Evolutionary conservation across 148 eudicot genomes (phyloP), one percentile per base, ranked within the genome.

Genomic region (Spergularia bocconei): DNA sequence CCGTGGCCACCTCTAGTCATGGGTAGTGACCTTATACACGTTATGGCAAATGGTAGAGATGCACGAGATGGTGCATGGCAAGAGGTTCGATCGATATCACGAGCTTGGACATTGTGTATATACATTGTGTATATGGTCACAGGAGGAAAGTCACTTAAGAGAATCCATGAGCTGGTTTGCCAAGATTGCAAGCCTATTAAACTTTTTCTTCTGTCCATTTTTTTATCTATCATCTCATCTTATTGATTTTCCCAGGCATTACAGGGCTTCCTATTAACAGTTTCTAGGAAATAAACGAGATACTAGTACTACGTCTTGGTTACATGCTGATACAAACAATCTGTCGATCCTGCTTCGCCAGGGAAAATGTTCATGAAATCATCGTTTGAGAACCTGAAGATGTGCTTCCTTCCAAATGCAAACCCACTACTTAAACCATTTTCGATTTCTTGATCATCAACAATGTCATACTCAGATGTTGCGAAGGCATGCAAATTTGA

Each of bases 11-110:
- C n/a, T n/a, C n/a, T n/a, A n/a, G 2, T 84, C 84, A 57, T 84
- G 85, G 87, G 19, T 81, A 12, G 68, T 84, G 12, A 84, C 87
- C 1, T 15, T 84, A 10, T 84, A 84, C 74, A 84, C 87, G 2
- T 47, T 84, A 55, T 84, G 87, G 84, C 82, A 84, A 70, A 81
- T 84, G 85, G 84, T 84, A 20, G 82, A 84, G 74, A 79, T 84
- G 87, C 87, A 84, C 25, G 87, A 81, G 56, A 72, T 79, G 71
- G 80, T 84, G 0, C 85, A 82, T 1, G 84, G 84, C 13, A 84
- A 70, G 73, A 63, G 87, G 21, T 84, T 84, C 11, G 87, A 81
- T 19, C 70, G 84, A 41, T 84, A 81, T 53, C 87, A 84, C 3
- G 85, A 84, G 79, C 70, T 84, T 0, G 84, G 82, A 84, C 10